These are phyloP conservation scores for Coemansia sp. DNA, from an alignment of 371 early-diverging fungal species.

Conservation along the genomic window DNA sequence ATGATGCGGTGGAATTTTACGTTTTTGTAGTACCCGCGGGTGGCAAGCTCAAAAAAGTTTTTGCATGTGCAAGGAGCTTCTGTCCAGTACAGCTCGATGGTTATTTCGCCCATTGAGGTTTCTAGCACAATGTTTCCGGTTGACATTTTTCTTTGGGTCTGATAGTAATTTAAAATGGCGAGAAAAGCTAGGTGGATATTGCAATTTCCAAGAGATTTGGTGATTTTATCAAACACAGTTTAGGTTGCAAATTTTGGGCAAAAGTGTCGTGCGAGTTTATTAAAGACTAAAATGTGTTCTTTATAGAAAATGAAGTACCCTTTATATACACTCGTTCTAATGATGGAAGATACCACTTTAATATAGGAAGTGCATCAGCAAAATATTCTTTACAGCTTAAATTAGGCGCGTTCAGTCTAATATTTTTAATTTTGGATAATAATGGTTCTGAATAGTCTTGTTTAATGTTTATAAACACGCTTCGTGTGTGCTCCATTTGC, in stretches of 20 bases:
- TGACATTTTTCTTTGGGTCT: not conserved
- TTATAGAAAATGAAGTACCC: too few species aligned
- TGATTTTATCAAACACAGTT: not conserved
- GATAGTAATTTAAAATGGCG: not conserved
- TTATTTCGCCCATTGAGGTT: slow-evolving; percentile 81
- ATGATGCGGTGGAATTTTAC: slow-evolving; percentile 89
- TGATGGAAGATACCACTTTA: not conserved
- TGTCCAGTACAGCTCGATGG: slow-evolving; percentile 88
- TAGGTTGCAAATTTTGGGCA: slow-evolving; percentile 2
- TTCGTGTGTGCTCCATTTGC: not conserved
- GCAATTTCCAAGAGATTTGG: not conserved
- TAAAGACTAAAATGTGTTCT: not conserved
- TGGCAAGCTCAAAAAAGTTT: slow-evolving; percentile 86
- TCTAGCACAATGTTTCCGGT: slow-evolving; percentile 67
- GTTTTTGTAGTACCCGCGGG: slow-evolving; percentile 77
- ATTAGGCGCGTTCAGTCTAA: not conserved
- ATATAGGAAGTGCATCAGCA: not conserved
- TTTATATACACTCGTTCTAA: not conserved
- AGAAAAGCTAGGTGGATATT: not conserved
- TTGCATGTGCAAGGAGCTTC: slow-evolving; percentile 85
- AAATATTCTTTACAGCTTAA: not conserved
- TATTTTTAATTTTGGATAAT: not conserved
- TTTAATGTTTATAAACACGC: not conserved
- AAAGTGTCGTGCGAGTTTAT: not conserved
- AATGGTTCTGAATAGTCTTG: not conserved